phyloP scores from a whole-genome alignment of 2,329 filamentous ascomycete species.

The Aspergillus sp. region DNA sequence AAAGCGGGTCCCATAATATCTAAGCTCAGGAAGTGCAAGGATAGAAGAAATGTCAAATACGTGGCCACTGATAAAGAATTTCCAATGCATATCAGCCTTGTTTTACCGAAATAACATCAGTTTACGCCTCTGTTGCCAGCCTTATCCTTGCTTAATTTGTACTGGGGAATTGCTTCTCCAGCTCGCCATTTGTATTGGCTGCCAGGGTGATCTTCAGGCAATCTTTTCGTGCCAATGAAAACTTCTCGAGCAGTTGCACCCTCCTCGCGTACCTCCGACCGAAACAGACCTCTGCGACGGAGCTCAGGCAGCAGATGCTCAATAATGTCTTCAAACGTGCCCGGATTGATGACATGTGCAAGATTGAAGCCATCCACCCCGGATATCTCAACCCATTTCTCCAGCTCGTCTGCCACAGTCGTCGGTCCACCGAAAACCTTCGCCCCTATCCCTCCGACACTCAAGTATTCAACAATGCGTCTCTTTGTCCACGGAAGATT shows the following conservation, averaged over 20 bases:
- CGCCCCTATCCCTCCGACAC: conserved; percentile 8
- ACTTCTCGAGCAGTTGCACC: conserved; percentile 23
- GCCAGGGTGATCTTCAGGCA: too few species aligned
- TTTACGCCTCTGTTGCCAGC: too few species aligned
- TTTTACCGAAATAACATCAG: too few species aligned
- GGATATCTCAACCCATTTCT: conserved; percentile 23
- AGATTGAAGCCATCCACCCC: conserved; percentile 30
- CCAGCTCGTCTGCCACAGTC: conserved; percentile 29
- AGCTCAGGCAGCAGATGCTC: conserved; percentile 25
- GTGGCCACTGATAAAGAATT: too few species aligned
- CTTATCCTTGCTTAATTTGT: too few species aligned
- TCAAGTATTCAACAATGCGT: conserved; percentile 25
- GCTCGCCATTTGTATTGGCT: too few species aligned
- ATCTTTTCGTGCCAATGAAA: not conserved
- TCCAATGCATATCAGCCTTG: too few species aligned
- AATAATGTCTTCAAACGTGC: conserved; percentile 27
- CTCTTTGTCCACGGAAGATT: conserved; percentile 35
- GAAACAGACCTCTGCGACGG: conserved; percentile 32
- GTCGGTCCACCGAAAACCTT: conserved; percentile 5
- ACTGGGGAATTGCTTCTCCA: too few species aligned
- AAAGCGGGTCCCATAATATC: too few species aligned
- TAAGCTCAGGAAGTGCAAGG: too few species aligned
- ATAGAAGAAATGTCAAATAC: too few species aligned
- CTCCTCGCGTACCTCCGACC: conserved; percentile 35
- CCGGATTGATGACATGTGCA: conserved; percentile 20